These are phyloP conservation scores for Sporothrix globosa DNA, from an alignment of 2,329 filamentous ascomycete species.

Conservation along the genomic window DNA sequence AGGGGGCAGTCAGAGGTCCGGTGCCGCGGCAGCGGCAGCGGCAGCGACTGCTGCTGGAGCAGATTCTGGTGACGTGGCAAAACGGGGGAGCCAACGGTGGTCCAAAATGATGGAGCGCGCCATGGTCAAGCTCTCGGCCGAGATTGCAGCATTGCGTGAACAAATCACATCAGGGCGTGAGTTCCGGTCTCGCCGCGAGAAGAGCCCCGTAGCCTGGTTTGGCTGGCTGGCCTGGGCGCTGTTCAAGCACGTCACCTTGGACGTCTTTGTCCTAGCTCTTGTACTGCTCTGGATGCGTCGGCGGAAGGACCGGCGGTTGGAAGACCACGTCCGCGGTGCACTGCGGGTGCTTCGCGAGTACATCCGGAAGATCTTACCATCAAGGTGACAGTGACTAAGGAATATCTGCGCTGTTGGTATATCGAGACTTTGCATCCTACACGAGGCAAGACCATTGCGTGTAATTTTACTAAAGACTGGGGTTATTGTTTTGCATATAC, in stretches of 20 bases:
- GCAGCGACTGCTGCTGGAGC: background rate
- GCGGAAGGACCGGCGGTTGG: slow-evolving; percentile 70
- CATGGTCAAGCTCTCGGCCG: slow-evolving; percentile 85
- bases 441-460: background rate
- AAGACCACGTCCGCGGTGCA: slow-evolving; percentile 71
- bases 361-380: slow-evolving; percentile 60
- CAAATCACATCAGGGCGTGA: slow-evolving; percentile 80
- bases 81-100: slow-evolving; percentile 58
- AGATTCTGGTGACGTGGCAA: slow-evolving; percentile 4
- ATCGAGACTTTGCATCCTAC: background rate
- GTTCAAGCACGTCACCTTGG: slow-evolving; percentile 73
- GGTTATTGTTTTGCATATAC: slow-evolving; percentile 5
- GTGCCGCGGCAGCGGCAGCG: background rate
- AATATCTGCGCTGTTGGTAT: background rate
- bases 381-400: slow-evolving; percentile 49
- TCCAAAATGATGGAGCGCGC: slow-evolving; percentile 81
- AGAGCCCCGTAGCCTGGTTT: slow-evolving; percentile 69
- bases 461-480: background rate
- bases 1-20: slow-evolving; percentile 8
- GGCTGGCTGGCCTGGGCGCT: slow-evolving; percentile 70
- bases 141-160: slow-evolving; percentile 88
- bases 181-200: slow-evolving; percentile 67
- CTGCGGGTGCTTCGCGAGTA: slow-evolving; percentile 63
- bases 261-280: slow-evolving; percentile 67
- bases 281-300: slow-evolving; percentile 73